A percentile compares a stretch with the other conserved stretches of the same genome.
Evolutionary conservation across 2,329 filamentous ascomycete species (phyloP).

Genomic region (Moelleriella libera): DNA sequence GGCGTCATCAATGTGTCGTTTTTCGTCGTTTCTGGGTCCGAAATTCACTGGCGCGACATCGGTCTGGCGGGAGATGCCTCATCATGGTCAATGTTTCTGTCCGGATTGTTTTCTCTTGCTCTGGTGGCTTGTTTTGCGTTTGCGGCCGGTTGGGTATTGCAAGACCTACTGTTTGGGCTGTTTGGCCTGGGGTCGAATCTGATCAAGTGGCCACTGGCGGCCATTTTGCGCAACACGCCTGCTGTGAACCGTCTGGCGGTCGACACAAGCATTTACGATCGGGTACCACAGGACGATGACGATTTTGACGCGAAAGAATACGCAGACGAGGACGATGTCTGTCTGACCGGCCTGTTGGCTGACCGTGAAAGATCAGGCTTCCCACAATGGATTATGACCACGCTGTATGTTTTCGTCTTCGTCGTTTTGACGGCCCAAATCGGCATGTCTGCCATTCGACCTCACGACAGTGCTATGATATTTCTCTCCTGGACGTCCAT

Average conservation of each 20-base stretch:
- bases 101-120: conserved; percentile 14
- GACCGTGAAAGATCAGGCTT: neutral
- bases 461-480: conserved; percentile 14
- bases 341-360: neutral
- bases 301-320: conserved; percentile 6
- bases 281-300: conserved; percentile 12
- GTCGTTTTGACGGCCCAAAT: conserved; percentile 8
- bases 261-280: conserved; percentile 6
- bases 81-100: conserved; percentile 14
- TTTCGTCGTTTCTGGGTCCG: conserved; percentile 14
- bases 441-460: conserved; percentile 11
- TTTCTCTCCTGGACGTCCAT: conserved; percentile 21
- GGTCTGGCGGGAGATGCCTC: conserved; percentile 15
- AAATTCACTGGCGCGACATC: conserved; percentile 20
- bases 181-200: conserved; percentile 11
- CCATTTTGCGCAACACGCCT: conserved; percentile 3
- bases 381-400: neutral
- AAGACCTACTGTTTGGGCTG: conserved; percentile 9
- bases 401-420: conserved; percentile 6
- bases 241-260: neutral
- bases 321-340: conserved; percentile 3
- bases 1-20: conserved; percentile 13
- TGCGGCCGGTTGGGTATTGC: conserved; percentile 11
- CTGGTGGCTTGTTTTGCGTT: conserved; percentile 8
- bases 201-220: conserved; percentile 10